Base-by-base conservation (phyloP, 305 asterid species). In the Caryopteris hybrid region DNA sequence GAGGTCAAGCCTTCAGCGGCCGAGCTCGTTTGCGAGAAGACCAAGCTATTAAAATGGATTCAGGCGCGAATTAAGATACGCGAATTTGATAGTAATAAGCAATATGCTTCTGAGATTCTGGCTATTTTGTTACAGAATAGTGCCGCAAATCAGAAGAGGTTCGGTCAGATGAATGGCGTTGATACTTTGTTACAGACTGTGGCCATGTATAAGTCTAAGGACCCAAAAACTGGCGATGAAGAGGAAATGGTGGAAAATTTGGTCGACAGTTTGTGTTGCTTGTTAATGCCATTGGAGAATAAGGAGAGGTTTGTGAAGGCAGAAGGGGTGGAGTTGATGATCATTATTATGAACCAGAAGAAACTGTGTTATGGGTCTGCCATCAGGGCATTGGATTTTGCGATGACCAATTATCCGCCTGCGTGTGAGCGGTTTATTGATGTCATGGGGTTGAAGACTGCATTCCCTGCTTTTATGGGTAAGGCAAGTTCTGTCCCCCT, bases 401-500 rank as follows among this genome's bases (percentile, higher is more conserved):
- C 98, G 10, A 87, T 89, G 96, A 94, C 99, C 0, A 91, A 78
- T 74, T 91, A 94, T 75, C 98, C 96, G 4, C 98, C 98, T 29
- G 99, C 99, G 0, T 94, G 99, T 58, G 99, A 94, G 80, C 83
- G 99, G 75, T 94, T 94, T 78, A 78, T 94, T 66, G 99, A 94
- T 86, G 98, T 94, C 45, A 85, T 89, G 96, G 99, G 98, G 46
- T 78, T 94, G 66, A 94, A 89, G 95, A 94, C 98, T 47, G 98
- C 92, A 2, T 94, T 94, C 79, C 99, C 99, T 31, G 99, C 98
- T 83, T 94, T 91, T 76, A 94, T 94, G 99, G 99, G 99, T 89
- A 94, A 94, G 98, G 99, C 95, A 94, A 94, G 99, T 94, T 66
- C 84, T 69, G 21, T 63, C 67, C 68, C 83, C 91, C 74, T 79